Evolutionary conservation across 129 eudicot species (phyloP), one percentile per base, ranked within the genome.

Genomic region (Helichrysum umbraculigerum): DNA sequence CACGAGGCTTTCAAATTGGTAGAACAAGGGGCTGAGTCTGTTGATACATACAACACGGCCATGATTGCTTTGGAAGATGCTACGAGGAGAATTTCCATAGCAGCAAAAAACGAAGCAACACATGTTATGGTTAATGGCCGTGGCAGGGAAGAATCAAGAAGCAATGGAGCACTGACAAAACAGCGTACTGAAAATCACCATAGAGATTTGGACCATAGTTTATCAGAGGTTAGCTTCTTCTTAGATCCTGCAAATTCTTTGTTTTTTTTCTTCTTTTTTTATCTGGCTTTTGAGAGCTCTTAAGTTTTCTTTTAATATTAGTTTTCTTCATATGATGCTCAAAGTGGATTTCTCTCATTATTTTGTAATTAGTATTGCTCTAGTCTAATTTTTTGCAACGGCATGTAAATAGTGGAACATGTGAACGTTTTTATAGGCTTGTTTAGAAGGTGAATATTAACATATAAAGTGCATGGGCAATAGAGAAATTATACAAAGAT

Each of bases 1-100:
- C 88, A 71, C 4, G 82, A 84, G 71, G 90, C 88, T 71, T 80
- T 86, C 50, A 88, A 79, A 68, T 84, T 86, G 71, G 91, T 86
- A 22, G 91, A 88, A 60, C 84, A 81, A 59, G 94, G 91, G 64
- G 88, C 87, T 59, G 86, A 86, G 37, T 88, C 91, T 29, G 82
- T 86, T 11, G 82, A 84, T 33, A 73, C 81, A 9, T 88, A 81
- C 64, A 84, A 74, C 54, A 87, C 84, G 57, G 94, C 91, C 72
- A 72, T 82, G 82, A 56, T 64, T 74, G 94, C 90, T 70, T 72
- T 88, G 71, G 78, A 80, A 77, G 91, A 82, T 69, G 94, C 94
- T 77, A 72, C 81, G 28, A 82, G 83, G 62, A 86, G 66, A 83
- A 85, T 88, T 79, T 60, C 79, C 66, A 71, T 81, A 60, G 83